A percentile compares a stretch with the other conserved stretches of the same genome.
phyloP scores from a whole-genome alignment of 2,329 filamentous ascomycete genomes.

The Claviceps citrina region DNA sequence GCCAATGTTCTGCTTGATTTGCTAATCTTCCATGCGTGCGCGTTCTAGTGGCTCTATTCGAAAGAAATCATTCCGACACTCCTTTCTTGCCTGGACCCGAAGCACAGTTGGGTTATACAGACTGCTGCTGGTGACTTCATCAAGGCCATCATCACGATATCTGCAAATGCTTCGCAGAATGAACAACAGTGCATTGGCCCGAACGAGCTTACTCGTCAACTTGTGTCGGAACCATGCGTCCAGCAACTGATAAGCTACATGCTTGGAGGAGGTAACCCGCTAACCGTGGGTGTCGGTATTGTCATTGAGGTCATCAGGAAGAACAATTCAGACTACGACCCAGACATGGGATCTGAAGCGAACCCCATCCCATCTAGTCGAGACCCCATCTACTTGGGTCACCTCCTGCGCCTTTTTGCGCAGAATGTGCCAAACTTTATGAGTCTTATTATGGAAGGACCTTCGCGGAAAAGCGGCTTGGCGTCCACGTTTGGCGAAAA shows the following conservation, averaged over 20 bases:
- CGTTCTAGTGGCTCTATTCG: slow-evolving; percentile 67
- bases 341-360: slow-evolving; percentile 71
- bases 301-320: slow-evolving; percentile 97
- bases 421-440: slow-evolving; percentile 89
- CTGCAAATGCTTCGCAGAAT: slow-evolving; percentile 92
- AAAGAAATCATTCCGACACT: slow-evolving; percentile 78
- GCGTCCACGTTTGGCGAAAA: slow-evolving; percentile 79
- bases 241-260: slow-evolving; percentile 78
- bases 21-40: slow-evolving; percentile 1
- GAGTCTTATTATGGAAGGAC: slow-evolving; percentile 67
- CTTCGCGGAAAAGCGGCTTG: slow-evolving; percentile 56
- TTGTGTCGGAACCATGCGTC: slow-evolving; percentile 76
- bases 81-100: slow-evolving; percentile 70
- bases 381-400: slow-evolving; percentile 92
- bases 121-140: slow-evolving; percentile 95
- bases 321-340: slow-evolving; percentile 98
- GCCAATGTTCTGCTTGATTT: background rate
- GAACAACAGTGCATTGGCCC: slow-evolving; percentile 98
- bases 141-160: slow-evolving; percentile 97
- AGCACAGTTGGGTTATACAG: slow-evolving; percentile 79
- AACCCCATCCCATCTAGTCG: slow-evolving; percentile 66
- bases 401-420: slow-evolving; percentile 75
- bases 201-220: slow-evolving; percentile 86
- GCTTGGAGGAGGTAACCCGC: slow-evolving; percentile 80
- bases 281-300: slow-evolving; percentile 93